These are phyloP conservation scores for Parmelia sp. DNA, from an alignment of 495 filamentous ascomycete genomes.

Conservation along the genomic window DNA sequence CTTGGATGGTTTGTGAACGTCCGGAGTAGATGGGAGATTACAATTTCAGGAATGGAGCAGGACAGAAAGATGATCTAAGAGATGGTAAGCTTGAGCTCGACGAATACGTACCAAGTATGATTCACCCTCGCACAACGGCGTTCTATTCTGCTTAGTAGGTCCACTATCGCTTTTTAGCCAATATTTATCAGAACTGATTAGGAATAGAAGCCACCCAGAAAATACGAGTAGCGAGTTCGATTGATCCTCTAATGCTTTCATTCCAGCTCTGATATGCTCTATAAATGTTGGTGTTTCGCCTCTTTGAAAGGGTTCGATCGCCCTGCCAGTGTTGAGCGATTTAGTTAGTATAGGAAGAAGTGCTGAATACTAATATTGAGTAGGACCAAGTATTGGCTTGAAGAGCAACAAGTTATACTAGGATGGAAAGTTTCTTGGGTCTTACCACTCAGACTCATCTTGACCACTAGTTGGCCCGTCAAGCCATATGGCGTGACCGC, in stretches of 20 bases:
- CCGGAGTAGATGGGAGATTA: not conserved
- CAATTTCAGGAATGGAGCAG: not conserved
- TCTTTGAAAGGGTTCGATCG: constrained; percentile 61
- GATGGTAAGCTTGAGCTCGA: not conserved
- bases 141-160: constrained; percentile 50
- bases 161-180: constrained; percentile 41
- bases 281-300: constrained; percentile 70
- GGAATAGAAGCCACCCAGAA: constrained; percentile 53
- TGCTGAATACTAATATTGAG: no score
- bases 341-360: not conserved
- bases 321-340: constrained; percentile 26
- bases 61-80: not conserved
- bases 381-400: not conserved
- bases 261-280: constrained; percentile 59
- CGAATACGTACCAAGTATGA: constrained; percentile 50
- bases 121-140: constrained; percentile 53
- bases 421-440: not conserved
- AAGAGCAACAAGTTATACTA: not conserved
- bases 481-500: constrained; percentile 74
- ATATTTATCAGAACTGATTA: not conserved
- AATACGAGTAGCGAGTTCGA: constrained; percentile 50
- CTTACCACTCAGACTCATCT: constrained; percentile 62
- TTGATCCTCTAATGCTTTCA: constrained; percentile 39
- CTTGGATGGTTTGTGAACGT: not conserved
- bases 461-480: constrained; percentile 53